These are phyloP conservation scores for Ganoderma lucidum DNA, from an alignment of 1,284 basidiomycete species.

Conservation along the genomic window DNA sequence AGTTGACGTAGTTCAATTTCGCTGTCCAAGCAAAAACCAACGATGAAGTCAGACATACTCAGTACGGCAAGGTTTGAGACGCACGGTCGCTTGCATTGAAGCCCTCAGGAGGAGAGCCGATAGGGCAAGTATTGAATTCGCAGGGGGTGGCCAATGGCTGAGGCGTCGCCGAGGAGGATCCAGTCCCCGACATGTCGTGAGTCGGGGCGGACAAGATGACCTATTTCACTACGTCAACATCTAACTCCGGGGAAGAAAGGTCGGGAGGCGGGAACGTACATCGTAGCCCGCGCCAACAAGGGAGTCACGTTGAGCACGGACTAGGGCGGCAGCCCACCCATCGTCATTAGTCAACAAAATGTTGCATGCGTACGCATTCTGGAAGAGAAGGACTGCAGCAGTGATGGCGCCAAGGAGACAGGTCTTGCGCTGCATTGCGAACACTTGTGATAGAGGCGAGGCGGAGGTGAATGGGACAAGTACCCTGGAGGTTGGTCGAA, in stretches of 20 bases:
- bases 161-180: constrained; percentile 43
- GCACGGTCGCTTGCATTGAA: constrained; percentile 51
- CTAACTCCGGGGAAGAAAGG: background rate
- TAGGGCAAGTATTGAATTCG: constrained; percentile 51
- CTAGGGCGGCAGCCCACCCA: constrained; percentile 60
- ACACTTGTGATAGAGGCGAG: background rate
- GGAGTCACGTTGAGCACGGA: constrained; percentile 53
- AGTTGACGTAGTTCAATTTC: constrained; percentile 47
- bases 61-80: constrained; percentile 20
- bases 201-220: constrained; percentile 51
- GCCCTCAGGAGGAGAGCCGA: constrained; percentile 53
- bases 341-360: constrained; percentile 56
- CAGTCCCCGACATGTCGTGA: constrained; percentile 51
- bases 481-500: background rate
- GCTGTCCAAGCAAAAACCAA: constrained; percentile 25
- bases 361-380: constrained; percentile 21
- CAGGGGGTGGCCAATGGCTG: constrained; percentile 43
- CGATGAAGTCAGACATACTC: background rate
- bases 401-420: constrained; percentile 7
- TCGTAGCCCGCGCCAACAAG: constrained; percentile 50
- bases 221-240: constrained; percentile 31
- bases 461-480: background rate
- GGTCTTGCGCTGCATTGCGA: constrained; percentile 16
- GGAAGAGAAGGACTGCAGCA: constrained; percentile 7
- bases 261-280: constrained; percentile 38